Conservation (phyloP, 2,329 filamentous ascomycete genomes). For the Penicillium sp. region DNA sequence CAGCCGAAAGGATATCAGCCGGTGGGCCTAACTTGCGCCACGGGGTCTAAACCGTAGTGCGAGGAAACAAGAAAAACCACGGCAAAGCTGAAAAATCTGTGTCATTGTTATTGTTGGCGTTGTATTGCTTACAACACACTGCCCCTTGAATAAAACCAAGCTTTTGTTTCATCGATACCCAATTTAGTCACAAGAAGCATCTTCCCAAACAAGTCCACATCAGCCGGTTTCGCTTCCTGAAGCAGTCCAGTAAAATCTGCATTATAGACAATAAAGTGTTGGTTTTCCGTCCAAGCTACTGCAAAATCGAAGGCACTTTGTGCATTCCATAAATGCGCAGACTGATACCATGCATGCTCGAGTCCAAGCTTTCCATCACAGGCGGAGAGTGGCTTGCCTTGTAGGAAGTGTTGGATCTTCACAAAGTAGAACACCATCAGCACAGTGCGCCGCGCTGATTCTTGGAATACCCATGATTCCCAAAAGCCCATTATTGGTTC, state of each 20-base stretch:
- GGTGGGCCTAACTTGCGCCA: too few species aligned
- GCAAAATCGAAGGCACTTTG: conserved; percentile 30
- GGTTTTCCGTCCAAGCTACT: conserved; percentile 26
- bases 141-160: conserved; percentile 27
- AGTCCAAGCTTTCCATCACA: conserved; percentile 30
- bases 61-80: too few species aligned
- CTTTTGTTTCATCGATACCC: conserved; percentile 25
- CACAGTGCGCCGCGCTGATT: conserved; percentile 54
- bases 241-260: conserved; percentile 24
- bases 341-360: conserved; percentile 31
- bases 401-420: conserved; percentile 21
- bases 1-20: too few species aligned
- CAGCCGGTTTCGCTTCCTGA: conserved; percentile 20
- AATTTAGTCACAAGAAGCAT: conserved; percentile 29
- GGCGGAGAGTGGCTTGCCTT: conserved; percentile 7
- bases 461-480: conserved; percentile 53
- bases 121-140: neutral
- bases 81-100: too few species aligned
- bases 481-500: conserved; percentile 48
- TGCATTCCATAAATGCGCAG: conserved; percentile 29
- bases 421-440: conserved; percentile 50
- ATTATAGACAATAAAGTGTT: conserved; percentile 28
- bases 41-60: too few species aligned
- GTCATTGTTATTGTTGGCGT: too few species aligned
- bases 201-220: conserved; percentile 30